These are phyloP conservation scores for Penicillium capsulatum DNA, from an alignment of 2,329 filamentous ascomycete species.

Conservation along the genomic window DNA sequence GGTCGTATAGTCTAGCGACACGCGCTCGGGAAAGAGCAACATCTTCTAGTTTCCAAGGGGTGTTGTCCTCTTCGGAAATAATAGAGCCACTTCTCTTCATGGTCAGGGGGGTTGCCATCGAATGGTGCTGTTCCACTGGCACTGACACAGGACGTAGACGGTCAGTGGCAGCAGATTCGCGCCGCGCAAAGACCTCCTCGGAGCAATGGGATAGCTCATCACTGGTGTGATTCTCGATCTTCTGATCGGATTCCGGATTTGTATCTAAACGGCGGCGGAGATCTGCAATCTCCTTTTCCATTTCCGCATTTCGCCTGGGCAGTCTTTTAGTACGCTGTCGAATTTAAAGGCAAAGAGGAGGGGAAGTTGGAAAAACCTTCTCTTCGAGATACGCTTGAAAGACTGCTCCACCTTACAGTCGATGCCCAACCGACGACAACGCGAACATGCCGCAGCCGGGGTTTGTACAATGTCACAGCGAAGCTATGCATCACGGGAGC, in stretches of 20 bases:
- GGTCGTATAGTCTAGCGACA: conserved; percentile 43
- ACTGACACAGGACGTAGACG: conserved; percentile 31
- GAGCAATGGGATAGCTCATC: conserved; percentile 35
- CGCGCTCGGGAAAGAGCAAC: conserved; percentile 36
- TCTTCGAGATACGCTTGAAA: conserved; percentile 63
- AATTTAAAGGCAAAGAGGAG: neutral
- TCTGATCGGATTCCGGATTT: conserved; percentile 27
- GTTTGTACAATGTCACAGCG: conserved; percentile 63
- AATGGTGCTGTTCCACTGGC: conserved; percentile 31
- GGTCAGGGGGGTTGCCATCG: conserved; percentile 32
- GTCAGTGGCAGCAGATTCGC: conserved; percentile 28
- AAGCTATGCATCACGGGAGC: conserved; percentile 43
- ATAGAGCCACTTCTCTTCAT: conserved; percentile 33
- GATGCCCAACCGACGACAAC: conserved; percentile 59
- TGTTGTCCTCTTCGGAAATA: conserved; percentile 34
- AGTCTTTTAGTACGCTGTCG: conserved; percentile 9
- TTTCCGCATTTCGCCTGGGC: conserved; percentile 56
- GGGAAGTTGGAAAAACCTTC: conserved; percentile 35
- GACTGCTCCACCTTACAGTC: conserved; percentile 62
- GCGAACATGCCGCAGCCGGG: conserved; percentile 58
- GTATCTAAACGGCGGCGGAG: conserved; percentile 43
- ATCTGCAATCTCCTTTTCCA: conserved; percentile 55
- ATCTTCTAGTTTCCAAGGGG: conserved; percentile 50
- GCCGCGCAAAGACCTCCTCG: conserved; percentile 32
- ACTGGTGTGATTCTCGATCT: conserved; percentile 23